Evolutionary conservation across 371 early-diverging fungal species (phyloP).

Genomic region (Rhizomucor miehei): DNA sequence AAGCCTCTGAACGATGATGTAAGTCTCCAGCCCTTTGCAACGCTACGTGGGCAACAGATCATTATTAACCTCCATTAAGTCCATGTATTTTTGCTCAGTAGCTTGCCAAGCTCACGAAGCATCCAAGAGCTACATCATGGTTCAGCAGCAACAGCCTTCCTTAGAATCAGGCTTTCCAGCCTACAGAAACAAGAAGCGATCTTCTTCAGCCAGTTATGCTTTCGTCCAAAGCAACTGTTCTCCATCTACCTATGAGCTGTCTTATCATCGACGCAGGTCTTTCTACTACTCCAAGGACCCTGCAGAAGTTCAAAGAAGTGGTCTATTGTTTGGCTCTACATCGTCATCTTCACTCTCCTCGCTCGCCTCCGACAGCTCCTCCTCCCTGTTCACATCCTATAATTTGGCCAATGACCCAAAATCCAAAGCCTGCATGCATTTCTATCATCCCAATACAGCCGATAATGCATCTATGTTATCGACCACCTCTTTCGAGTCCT

Average conservation of each 20-base stretch:
- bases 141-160: constrained; percentile 2
- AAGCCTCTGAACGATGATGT: constrained; percentile 18
- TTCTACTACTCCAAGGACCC: constrained; percentile 9
- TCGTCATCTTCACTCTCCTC: constrained; percentile 10
- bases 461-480: constrained; percentile 3
- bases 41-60: not conserved
- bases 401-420: not conserved
- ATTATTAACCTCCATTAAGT: not conserved
- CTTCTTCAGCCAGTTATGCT: not conserved
- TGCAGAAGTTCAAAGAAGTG: constrained; percentile 1
- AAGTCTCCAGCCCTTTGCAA: not conserved
- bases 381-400: constrained; percentile 4
- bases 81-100: constrained; percentile 15
- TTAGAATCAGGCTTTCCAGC: not conserved
- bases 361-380: constrained; percentile 1
- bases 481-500: not conserved
- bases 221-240: not conserved
- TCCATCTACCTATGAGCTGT: constrained; percentile 13
- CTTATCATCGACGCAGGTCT: constrained; percentile 23
- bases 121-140: constrained; percentile 6
- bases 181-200: not conserved
- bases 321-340: constrained; percentile 1
- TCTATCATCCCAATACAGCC: not conserved
- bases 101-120: constrained; percentile 18
- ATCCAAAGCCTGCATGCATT: not conserved